Evolutionary conservation across 2,329 filamentous ascomycete species (phyloP), one percentile per base, ranked within the genome.

Genomic region (Alternaria sp.): DNA sequence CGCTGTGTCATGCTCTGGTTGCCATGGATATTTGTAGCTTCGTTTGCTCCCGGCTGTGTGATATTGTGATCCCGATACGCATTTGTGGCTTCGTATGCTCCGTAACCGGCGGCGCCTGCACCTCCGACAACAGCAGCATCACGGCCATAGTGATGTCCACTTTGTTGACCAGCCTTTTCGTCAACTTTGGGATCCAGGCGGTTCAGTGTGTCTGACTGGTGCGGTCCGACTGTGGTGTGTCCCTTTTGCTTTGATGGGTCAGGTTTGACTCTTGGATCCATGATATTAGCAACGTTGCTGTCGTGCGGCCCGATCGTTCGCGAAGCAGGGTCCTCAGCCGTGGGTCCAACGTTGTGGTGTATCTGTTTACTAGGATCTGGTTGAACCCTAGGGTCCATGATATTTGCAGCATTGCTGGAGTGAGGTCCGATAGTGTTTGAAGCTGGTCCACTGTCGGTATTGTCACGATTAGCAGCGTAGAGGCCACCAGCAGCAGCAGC

Each of bases 321-420:
- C 3, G 69, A 65, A 2, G 73, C 71, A 10, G 71, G 72, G 53
- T 71, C 72, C 30, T 70, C 66, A 8, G 64, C 18, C 4, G 68
- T 71, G 0, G 71, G 55, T 25, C 64, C 65, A 34, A 71, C 57
- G 8, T 67, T 62, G 16, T 68, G 70, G 32, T 71, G 67, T 46
- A 65, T 68, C 27, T 68, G 67, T 7, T 66, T 40, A 49, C 48
- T 55, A 14, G 67, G 67, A n/a, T 70, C 61, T 18, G 70, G 67
- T 28, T 72, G 68, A 16, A 69, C 67, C 27, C 65, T 51, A 27
- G 79, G 78, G 40, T 80, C 79, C 10, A 80, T 65, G 32, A 66
- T 57, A 57, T 78, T 78, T 2, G 71, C 75, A 12, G 66, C 66
- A 38, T 75, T 73, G 54, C 75, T 78, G 20, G 68, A 64, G 52